Base-by-base conservation (phyloP, 164 flowering plant genomes). In the Piper longum region DNA sequence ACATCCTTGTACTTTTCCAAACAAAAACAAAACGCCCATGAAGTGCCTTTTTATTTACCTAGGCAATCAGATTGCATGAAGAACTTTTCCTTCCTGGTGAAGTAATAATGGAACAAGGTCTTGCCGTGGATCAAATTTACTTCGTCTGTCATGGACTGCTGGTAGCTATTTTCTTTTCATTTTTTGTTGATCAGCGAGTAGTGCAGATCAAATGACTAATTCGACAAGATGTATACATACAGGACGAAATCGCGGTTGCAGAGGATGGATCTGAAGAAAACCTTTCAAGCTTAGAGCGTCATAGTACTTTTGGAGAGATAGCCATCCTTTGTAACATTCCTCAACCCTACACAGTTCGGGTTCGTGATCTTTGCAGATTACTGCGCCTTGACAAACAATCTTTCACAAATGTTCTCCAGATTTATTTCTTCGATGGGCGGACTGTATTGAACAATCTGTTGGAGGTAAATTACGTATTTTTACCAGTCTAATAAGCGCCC, bases 11-110 rank as follows among this genome's bases (percentile, higher is more conserved):
- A 4, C 7, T 26, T 55, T 55, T 55, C 56, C 14, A 17, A 55
- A 16, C 5, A 54, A 55, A 55, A 55, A 7, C 19, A 58, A 58
- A 12, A 18, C 16, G 4, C 17, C 7, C 7, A 19, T 61, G 7
- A 41, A 19, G 3, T 41, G 52, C 62, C 65, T 43, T 70, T 70
- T 66, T 63, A 16, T 39, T 73, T 40, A 72, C 60, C 36, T 84
- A 92, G 98, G 93, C 80, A 61, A 82, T 76, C 62, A 83, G 76
- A 75, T 70, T 90, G 19, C 92, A 86, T 64, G 95, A 89, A 71
- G 97, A 89, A 65, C 82, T 83, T 77, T 87, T 89, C 62, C 85
- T 87, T 18, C 97, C 97, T 3, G 97, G 97, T 63, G 97, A 89
- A 76, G 84, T 87, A 64, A 83, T 87, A 57, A 73, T 89, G 81